Conservation (phyloP, 495 filamentous ascomycete species). For the Penicillium crystallinum region DNA sequence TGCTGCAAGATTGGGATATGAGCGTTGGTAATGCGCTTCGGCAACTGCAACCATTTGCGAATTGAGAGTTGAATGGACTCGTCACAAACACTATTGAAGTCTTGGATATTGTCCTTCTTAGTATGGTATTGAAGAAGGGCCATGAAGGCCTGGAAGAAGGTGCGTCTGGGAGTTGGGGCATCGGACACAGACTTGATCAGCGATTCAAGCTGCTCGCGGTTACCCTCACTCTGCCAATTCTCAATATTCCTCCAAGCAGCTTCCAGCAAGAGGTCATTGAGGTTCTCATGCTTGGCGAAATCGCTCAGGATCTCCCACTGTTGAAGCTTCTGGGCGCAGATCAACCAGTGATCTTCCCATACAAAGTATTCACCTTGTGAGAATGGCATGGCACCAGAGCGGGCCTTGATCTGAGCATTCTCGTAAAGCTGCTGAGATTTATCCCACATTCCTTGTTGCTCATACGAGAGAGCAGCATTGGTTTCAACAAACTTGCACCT, state of each 20-base stretch:
- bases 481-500: constrained; percentile 94
- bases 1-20: constrained; percentile 94
- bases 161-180: constrained; percentile 85
- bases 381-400: constrained; percentile 87
- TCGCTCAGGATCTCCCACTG: constrained; percentile 97
- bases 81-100: constrained; percentile 86
- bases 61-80: constrained; percentile 96
- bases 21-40: constrained; percentile 86
- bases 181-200: constrained; percentile 95
- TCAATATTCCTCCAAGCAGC: constrained; percentile 91
- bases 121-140: constrained; percentile 85
- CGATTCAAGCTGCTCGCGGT: constrained; percentile 81
- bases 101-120: constrained; percentile 71
- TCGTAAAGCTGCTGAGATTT: constrained; percentile 96
- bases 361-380: constrained; percentile 96
- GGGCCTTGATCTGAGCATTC: constrained; percentile 90
- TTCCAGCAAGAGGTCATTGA: constrained; percentile 94
- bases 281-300: constrained; percentile 98
- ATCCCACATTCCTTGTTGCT: constrained; percentile 99
- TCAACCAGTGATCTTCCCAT: constrained; percentile 99
- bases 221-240: constrained; percentile 78
- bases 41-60: constrained; percentile 96
- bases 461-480: constrained; percentile 92
- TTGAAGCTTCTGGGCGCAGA: constrained; percentile 95
- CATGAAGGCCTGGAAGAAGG: constrained; percentile 98